Percentiles rank a stretch among this genome's conserved stretches.
phyloP scores from a whole-genome alignment of 106 monocot species.

The Vanilla planifolia region DNA sequence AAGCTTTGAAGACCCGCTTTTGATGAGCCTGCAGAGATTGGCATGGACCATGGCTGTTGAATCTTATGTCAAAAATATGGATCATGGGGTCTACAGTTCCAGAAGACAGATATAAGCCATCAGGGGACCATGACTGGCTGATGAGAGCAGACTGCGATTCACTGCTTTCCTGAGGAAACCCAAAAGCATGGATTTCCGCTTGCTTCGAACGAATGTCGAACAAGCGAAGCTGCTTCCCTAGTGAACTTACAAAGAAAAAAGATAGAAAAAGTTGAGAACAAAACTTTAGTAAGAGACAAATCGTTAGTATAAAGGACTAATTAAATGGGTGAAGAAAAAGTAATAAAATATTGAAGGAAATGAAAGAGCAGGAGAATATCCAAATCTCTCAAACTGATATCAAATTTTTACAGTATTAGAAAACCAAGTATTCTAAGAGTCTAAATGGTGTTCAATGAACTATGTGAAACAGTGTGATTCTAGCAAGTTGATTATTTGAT shows the following conservation, averaged over 20 bases:
- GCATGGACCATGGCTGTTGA: constrained; percentile 24
- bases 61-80: constrained; percentile 86
- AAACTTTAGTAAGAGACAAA: no score
- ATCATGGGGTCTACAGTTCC: constrained; percentile 76
- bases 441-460: no score
- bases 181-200: constrained; percentile 68
- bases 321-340: no score
- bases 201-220: constrained; percentile 52
- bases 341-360: no score
- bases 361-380: no score
- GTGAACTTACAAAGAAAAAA: constrained; percentile 40
- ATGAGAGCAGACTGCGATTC: constrained; percentile 87
- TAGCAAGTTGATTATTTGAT: no score
- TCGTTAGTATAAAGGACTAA: no score
- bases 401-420: no score
- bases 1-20: constrained; percentile 76
- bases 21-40: constrained; percentile 76
- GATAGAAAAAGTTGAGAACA: no score
- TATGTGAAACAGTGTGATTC: no score
- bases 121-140: constrained; percentile 85
- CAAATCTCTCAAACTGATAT: no score
- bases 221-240: constrained; percentile 63
- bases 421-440: no score
- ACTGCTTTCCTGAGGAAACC: constrained; percentile 82
- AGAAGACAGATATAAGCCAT: constrained; percentile 59